Conservation (phyloP, 306 rosid species). For the Gillenia trifoliata region DNA sequence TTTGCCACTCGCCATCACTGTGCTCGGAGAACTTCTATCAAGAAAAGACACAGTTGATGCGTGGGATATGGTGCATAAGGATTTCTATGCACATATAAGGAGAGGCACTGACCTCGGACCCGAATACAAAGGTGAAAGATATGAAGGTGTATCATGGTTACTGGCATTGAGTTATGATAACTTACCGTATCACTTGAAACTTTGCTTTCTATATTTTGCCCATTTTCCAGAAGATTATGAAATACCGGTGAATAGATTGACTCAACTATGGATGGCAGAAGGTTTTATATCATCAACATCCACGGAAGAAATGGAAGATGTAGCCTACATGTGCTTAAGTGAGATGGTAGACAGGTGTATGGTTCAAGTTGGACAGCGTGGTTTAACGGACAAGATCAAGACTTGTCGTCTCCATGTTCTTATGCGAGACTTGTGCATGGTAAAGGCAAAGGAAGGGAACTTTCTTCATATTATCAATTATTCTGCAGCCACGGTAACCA, state of each 20-base stretch:
- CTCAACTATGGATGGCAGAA: conserved; percentile 8
- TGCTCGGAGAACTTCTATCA: not conserved
- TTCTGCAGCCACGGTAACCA: not conserved
- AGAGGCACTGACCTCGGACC: not conserved
- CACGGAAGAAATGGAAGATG: not conserved
- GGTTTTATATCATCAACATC: not conserved
- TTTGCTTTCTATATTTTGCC: conserved; percentile 1
- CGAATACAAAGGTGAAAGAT: not conserved
- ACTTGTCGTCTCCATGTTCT: not conserved
- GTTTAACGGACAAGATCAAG: not conserved
- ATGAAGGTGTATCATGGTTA: not conserved
- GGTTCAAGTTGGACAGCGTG: not conserved
- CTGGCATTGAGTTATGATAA: conserved; percentile 12
- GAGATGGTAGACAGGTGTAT: conserved; percentile 3
- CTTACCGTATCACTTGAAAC: conserved; percentile 1
- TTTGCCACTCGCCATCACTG: conserved; percentile 1
- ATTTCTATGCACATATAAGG: not conserved
- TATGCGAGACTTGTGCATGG: not conserved
- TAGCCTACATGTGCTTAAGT: not conserved
- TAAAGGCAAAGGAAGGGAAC: not conserved
- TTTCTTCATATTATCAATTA: not conserved
- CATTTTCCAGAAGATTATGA: conserved; percentile 1
- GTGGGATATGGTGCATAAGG: not conserved
- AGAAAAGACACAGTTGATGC: not conserved
- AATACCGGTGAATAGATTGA: not conserved